Base-by-base conservation (phyloP, 2,329 filamentous ascomycete species). In the Penicillium sp. region DNA sequence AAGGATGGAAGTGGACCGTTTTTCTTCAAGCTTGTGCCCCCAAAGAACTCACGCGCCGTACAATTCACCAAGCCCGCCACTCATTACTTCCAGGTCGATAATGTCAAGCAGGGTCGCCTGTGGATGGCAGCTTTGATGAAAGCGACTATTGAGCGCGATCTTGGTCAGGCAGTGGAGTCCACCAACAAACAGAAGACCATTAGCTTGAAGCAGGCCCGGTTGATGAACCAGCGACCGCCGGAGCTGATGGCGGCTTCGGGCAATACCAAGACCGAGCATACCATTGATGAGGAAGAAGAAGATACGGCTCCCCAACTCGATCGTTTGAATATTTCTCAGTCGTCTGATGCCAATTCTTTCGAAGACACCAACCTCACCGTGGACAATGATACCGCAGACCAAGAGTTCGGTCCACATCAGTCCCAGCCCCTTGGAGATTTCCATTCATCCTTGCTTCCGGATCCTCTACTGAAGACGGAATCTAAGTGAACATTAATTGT, bases 61-160 rank as follows among this genome's bases (percentile, higher is more conserved):
- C 96, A 92, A 69, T 99, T 99, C 70, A 99, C 94, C 1, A 97
- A 97, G 72, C 94, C 94, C 4, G 94, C 91, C 8, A 90, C 97
- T 36, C 94, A 99, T 72, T 97, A 97, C 73, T 99, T 99, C 72
- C 94, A 95, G 5, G 91, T 97, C 19, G 92, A 95, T 48, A 96
- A 89, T 65, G 78, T 97, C 55, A 86, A 90, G 65, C 85, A 94
- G 68, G 94, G 94, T 14, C 86, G 94, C 11, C 78, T 95, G 38
- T 99, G 94, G 94, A 99, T 99, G 94, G 94, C 91, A 4, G 94
- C 94, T 6, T 78, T 99, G 47, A 96, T 99, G 90, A 99, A 99
- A 76, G 94, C 94, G 10, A 99, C 94, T 1, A 99, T 99, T 65
- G 93, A 97, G 69, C 88, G 93, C 57, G 94, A 99, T 63, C 77